Percentiles rank a stretch among this genome's conserved stretches.
Evolutionary conservation across 164 flowering plant species (phyloP).

Genomic region (Piper betle): DNA sequence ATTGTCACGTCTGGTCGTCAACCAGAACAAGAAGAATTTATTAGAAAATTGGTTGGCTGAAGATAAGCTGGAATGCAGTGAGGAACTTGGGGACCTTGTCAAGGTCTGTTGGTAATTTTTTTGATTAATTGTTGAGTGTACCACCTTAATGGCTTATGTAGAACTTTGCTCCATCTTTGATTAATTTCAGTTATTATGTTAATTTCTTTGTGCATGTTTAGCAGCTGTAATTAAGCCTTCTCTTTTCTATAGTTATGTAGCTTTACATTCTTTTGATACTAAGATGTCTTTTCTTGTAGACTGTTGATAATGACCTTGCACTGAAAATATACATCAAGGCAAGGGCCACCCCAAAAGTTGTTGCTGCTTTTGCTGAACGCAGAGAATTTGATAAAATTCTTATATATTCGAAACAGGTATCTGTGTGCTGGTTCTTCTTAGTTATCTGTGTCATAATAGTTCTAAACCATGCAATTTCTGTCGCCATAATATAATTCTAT

Average conservation of each 20-base stretch:
- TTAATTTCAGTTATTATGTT: not conserved
- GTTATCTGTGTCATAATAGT: not conserved
- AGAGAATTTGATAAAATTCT: conserved; percentile 97
- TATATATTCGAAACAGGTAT: conserved; percentile 95
- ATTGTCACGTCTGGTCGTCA: conserved; percentile 92
- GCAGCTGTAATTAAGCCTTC: not conserved
- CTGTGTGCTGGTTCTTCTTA: not conserved
- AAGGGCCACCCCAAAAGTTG: conserved; percentile 98
- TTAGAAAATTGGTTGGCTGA: conserved; percentile 98
- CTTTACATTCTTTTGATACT: not conserved
- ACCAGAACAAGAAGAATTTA: conserved; percentile 93
- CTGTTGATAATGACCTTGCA: conserved; percentile 98
- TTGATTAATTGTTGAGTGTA: no score
- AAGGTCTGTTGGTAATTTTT: conserved; percentile 37
- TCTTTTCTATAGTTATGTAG: not conserved
- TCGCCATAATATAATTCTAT: not conserved
- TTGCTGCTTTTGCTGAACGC: conserved; percentile 98
- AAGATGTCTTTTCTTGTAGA: conserved; percentile 30
- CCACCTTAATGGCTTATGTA: no score
- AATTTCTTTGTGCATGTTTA: not conserved
- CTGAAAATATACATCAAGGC: conserved; percentile 96
- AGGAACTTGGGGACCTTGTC: conserved; percentile 99
- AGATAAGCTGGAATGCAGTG: conserved; percentile 96
- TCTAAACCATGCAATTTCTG: not conserved
- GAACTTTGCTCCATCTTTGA: no score